phyloP scores from a whole-genome alignment of 768 basidiomycete genomes.

The Paxillus rubicundulus region DNA sequence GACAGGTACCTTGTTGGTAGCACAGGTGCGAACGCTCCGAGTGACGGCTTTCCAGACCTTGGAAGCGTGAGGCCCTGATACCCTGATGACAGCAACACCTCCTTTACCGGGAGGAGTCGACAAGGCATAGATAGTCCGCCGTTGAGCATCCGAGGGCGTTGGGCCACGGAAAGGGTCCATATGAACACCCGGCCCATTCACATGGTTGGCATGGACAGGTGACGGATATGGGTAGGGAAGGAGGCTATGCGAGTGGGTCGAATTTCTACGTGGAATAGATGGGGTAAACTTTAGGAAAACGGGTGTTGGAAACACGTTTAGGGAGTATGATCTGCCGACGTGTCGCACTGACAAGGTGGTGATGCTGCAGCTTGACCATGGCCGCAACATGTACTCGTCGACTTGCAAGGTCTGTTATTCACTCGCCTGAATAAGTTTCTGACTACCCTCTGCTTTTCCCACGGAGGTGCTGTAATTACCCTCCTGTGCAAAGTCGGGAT shows the following conservation, averaged over 20 bases:
- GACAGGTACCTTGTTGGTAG: constrained; percentile 34
- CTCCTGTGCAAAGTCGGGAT: too few relatives aligned
- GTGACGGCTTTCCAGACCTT: constrained; percentile 64
- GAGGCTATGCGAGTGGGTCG: constrained; percentile 17
- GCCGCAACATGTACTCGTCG: constrained; percentile 16
- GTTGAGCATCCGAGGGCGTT: constrained; percentile 49
- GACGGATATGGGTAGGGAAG: constrained; percentile 13
- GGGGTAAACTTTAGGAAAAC: constrained; percentile 10
- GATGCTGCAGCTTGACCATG: constrained; percentile 16
- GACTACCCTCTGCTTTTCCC: too few relatives aligned
- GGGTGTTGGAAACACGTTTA: constrained; percentile 7
- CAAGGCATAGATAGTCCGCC: constrained; percentile 81
- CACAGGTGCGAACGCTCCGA: constrained; percentile 23
- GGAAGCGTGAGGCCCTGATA: constrained; percentile 75
- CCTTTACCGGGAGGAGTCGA: constrained; percentile 86
- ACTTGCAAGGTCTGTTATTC: not conserved
- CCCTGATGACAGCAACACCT: constrained; percentile 77
- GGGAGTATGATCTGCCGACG: not conserved
- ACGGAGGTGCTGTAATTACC: not conserved
- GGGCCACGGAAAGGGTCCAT: constrained; percentile 4
- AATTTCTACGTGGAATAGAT: constrained; percentile 28
- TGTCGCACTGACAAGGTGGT: constrained; percentile 3
- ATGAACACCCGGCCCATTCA: not conserved
- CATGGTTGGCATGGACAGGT: not conserved
- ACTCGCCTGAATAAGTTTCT: too few relatives aligned